Base-by-base conservation (phyloP, 306 rosid genomes). In the Cicer arietinum region DNA sequence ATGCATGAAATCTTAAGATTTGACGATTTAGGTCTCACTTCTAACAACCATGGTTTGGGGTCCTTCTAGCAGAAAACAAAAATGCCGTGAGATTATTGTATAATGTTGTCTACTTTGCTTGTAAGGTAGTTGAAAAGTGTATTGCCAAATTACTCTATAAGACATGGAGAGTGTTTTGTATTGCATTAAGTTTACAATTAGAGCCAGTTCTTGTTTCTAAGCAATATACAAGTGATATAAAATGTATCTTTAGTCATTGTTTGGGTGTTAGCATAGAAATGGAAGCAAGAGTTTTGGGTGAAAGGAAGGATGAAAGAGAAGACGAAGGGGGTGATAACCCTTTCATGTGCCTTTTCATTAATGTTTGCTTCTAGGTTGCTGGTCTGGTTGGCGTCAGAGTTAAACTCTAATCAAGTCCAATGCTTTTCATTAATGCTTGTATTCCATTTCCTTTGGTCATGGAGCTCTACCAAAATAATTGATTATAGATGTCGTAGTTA, bases 301-400 rank as follows among this genome's bases (percentile, higher is more conserved):
- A 25, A 25, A 25, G 35, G 14, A n/a, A 50, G 56, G 56, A 50
- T 2, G 8, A n/a, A 51, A 51, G 56, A 17, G 16, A n/a, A n/a
- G 17, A 6, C 9, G 56, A 50, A 50, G 56, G 20, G 20, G 20
- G 16, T 14, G 56, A 6, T 50, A 6, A 0, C 9, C 20, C 17
- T 50, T 13, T 13, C 54, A 30, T 30, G 7, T 54, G 80, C 67
- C 67, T 54, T 64, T 25, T 30, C 37, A 43, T 69, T 71, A 20
- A 11, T 71, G 48, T 47, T 51, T 70, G 82, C 16, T n/a, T 63
- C 37, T 14, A 40, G 46, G 30, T 70, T 60, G 63, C 75, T 16
- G 43, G 13, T 68, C 74, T 47, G 25, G 76, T 69, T 69, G 44
- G 60, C 68, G 39, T 68, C 8, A 37, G 9, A 58, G 43, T n/a